Percentiles rank a stretch among this genome's conserved stretches.
These are phyloP conservation scores for Moesziomyces antarcticus DNA, from an alignment of 1,284 basidiomycete species.

Conservation along the genomic window DNA sequence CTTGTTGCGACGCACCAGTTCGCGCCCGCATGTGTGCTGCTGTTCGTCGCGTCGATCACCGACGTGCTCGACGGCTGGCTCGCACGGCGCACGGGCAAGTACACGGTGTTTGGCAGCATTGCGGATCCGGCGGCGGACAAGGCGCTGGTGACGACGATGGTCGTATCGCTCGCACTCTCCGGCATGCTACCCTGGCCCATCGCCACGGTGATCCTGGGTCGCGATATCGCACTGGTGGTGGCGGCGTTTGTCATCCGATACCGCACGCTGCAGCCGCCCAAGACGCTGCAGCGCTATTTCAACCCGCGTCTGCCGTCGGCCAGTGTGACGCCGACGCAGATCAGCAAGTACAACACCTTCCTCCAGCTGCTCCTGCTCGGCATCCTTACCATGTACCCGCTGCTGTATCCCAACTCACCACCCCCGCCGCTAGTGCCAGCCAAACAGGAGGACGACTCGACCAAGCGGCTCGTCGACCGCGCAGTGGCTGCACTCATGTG, in stretches of 20 bases:
- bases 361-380: slow-evolving; percentile 92
- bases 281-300: slow-evolving; percentile 92
- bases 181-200: slow-evolving; percentile 86
- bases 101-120: slow-evolving; percentile 88
- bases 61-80: slow-evolving; percentile 92
- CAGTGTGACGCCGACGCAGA: slow-evolving; percentile 84
- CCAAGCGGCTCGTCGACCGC: slow-evolving; percentile 41
- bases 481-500: slow-evolving; percentile 72
- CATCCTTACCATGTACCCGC: slow-evolving; percentile 82
- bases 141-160: slow-evolving; percentile 91
- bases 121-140: slow-evolving; percentile 98
- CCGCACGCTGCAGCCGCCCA: slow-evolving; percentile 85
- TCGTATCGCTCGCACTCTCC: slow-evolving; percentile 84
- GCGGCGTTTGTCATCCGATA: slow-evolving; percentile 95
- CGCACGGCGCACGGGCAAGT: slow-evolving; percentile 79
- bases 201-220: slow-evolving; percentile 85
- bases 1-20: slow-evolving; percentile 88
- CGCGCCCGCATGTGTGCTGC: slow-evolving; percentile 79
- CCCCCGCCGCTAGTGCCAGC: slow-evolving; percentile 14
- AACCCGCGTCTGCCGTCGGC: slow-evolving; percentile 93
- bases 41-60: slow-evolving; percentile 88
- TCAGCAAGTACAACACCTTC: slow-evolving; percentile 80
- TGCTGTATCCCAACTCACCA: slow-evolving; percentile 72
- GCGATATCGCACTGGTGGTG: slow-evolving; percentile 86
- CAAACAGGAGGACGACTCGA: background rate